These are phyloP conservation scores for Rusavskia elegans DNA, from an alignment of 495 filamentous ascomycete species.

Conservation along the genomic window DNA sequence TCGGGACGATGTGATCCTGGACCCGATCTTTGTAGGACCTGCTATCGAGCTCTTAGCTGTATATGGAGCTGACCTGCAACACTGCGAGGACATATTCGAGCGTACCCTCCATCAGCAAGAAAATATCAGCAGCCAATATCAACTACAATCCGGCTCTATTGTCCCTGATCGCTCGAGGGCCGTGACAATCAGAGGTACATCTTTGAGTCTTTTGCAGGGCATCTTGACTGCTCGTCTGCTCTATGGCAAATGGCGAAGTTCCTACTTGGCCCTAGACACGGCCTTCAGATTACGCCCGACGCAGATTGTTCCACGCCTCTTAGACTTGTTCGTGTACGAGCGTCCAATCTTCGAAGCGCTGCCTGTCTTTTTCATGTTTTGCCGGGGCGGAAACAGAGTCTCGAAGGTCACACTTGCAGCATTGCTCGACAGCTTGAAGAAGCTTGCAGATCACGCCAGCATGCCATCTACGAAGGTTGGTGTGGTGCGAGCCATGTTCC, in stretches of 20 bases:
- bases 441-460: neutral
- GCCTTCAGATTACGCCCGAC: neutral
- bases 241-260: neutral
- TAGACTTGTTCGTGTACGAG: neutral
- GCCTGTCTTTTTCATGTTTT: neutral
- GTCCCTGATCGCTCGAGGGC: neutral
- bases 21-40: neutral
- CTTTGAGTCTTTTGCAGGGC: neutral
- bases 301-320: neutral
- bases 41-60: neutral
- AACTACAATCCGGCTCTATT: neutral
- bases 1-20: neutral
- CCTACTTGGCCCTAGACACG: constrained; percentile 1
- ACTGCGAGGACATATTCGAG: neutral
- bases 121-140: neutral
- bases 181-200: neutral
- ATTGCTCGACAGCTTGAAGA: neutral
- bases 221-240: constrained; percentile 1
- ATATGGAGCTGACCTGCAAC: neutral
- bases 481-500: neutral
- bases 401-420: neutral
- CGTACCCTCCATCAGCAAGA: neutral
- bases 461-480: neutral
- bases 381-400: neutral
- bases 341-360: neutral